These are phyloP conservation scores for Hansenula lynferdii DNA, from an alignment of 1,139 yeast species.

Conservation along the genomic window DNA sequence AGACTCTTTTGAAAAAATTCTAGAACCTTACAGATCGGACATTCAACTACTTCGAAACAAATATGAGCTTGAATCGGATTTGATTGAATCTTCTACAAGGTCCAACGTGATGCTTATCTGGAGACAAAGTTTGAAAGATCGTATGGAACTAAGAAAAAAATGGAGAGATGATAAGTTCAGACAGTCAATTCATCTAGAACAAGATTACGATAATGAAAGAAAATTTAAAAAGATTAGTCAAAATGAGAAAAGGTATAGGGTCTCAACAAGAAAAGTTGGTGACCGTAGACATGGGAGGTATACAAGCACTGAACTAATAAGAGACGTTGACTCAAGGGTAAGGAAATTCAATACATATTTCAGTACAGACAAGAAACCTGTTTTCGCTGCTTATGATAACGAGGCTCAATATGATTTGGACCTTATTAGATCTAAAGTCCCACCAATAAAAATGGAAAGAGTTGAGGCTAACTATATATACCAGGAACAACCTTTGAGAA, in stretches of 20 bases:
- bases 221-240: constrained; percentile 7
- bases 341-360: not conserved
- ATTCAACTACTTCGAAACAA: constrained; percentile 14
- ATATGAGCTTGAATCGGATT: constrained; percentile 16
- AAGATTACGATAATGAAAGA: constrained; percentile 19
- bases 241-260: constrained; percentile 11
- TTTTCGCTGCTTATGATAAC: constrained; percentile 5
- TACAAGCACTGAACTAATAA: not conserved
- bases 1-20: constrained; percentile 18
- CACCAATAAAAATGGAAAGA: constrained; percentile 9
- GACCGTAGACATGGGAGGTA: constrained; percentile 9
- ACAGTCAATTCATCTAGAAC: constrained; percentile 18
- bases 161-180: constrained; percentile 10
- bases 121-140: constrained; percentile 21
- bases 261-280: constrained; percentile 13
- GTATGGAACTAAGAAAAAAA: constrained; percentile 19
- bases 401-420: constrained; percentile 19
- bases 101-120: constrained; percentile 15
- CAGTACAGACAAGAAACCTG: not conserved
- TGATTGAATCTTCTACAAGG: constrained; percentile 15
- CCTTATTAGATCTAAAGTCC: constrained; percentile 6
- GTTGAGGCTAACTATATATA: constrained; percentile 16
- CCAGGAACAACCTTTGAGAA: constrained; percentile 14
- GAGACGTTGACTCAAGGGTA: not conserved
- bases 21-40: constrained; percentile 14